These are phyloP conservation scores for Debaryomyces psychrophilus DNA, from an alignment of 1,139 yeast genomes.

Conservation along the genomic window DNA sequence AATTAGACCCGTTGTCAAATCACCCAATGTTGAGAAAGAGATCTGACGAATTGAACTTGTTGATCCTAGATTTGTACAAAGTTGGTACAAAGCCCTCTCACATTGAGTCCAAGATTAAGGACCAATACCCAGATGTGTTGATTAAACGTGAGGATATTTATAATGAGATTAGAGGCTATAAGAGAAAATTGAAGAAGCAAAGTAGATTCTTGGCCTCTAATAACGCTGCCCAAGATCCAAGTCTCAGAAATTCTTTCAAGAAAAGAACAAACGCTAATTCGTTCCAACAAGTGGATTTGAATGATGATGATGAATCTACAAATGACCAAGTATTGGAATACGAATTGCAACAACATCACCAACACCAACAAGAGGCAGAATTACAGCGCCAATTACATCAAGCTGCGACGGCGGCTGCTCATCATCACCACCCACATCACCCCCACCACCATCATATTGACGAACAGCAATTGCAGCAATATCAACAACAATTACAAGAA, in stretches of 20 bases:
- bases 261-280: slow-evolving; percentile 35
- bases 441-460: slow-evolving; percentile 30
- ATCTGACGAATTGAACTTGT: slow-evolving; percentile 53
- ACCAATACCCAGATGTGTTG: slow-evolving; percentile 56
- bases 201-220: slow-evolving; percentile 26
- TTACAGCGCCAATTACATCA: slow-evolving; percentile 42
- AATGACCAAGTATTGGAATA: slow-evolving; percentile 20
- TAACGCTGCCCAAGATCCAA: slow-evolving; percentile 15
- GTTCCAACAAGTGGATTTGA: slow-evolving; percentile 35
- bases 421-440: slow-evolving; percentile 25
- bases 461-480: slow-evolving; percentile 38
- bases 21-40: slow-evolving; percentile 63
- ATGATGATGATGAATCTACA: slow-evolving; percentile 34
- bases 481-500: slow-evolving; percentile 35
- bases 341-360: slow-evolving; percentile 27
- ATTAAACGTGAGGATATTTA: slow-evolving; percentile 62
- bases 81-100: slow-evolving; percentile 62
- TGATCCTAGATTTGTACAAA: slow-evolving; percentile 56
- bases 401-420: slow-evolving; percentile 47
- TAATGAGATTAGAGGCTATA: slow-evolving; percentile 61
- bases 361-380: slow-evolving; percentile 41
- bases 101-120: slow-evolving; percentile 55
- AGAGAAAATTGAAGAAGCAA: slow-evolving; percentile 53
- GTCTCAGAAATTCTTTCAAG: slow-evolving; percentile 22
- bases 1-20: slow-evolving; percentile 56